Percentiles rank a stretch among this genome's conserved stretches.
Evolutionary conservation across 2,329 filamentous ascomycete genomes (phyloP).

Genomic region (Alternaria sp.): DNA sequence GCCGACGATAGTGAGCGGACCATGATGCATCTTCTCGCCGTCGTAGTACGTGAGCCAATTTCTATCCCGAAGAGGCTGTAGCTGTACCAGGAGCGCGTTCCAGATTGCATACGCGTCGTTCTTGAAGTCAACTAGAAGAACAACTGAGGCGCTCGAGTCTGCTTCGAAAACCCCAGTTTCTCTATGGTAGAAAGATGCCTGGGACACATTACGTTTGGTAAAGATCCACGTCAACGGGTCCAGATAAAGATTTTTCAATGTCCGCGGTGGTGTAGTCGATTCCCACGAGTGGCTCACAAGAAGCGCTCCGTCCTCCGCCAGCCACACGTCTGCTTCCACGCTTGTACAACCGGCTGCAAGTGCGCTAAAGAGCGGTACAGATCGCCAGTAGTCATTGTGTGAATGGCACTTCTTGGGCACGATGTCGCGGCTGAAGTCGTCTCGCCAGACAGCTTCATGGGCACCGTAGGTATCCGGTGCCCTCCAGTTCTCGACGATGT

Average conservation of each 20-base stretch:
- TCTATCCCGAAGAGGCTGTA: conserved; percentile 64
- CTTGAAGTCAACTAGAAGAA: conserved; percentile 75
- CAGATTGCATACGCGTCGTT: conserved; percentile 60
- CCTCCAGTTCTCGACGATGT: conserved; percentile 33
- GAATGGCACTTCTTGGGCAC: conserved; percentile 49
- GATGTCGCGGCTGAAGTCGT: conserved; percentile 48
- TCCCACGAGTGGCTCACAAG: conserved; percentile 37
- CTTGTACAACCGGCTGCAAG: conserved; percentile 47
- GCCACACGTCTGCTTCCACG: conserved; percentile 43
- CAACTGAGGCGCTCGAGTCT: conserved; percentile 53
- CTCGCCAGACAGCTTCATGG: conserved; percentile 38
- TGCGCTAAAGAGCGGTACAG: conserved; percentile 49
- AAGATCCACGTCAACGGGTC: conserved; percentile 53
- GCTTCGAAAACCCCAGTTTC: conserved; percentile 59
- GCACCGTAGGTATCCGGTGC: conserved; percentile 29
- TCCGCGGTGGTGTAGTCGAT: conserved; percentile 25
- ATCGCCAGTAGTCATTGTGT: conserved; percentile 54
- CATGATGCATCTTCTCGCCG: conserved; percentile 56
- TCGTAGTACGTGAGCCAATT: conserved; percentile 60
- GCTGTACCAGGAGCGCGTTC: conserved; percentile 59
- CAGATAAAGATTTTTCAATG: conserved; percentile 34
- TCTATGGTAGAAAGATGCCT: conserved; percentile 22
- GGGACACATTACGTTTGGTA: conserved; percentile 32
- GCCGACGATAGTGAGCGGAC: conserved; percentile 71
- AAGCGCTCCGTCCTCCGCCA: conserved; percentile 31